Conservation (phyloP, 1,284 basidiomycete species). For the Boletus semigastroideus region DNA sequence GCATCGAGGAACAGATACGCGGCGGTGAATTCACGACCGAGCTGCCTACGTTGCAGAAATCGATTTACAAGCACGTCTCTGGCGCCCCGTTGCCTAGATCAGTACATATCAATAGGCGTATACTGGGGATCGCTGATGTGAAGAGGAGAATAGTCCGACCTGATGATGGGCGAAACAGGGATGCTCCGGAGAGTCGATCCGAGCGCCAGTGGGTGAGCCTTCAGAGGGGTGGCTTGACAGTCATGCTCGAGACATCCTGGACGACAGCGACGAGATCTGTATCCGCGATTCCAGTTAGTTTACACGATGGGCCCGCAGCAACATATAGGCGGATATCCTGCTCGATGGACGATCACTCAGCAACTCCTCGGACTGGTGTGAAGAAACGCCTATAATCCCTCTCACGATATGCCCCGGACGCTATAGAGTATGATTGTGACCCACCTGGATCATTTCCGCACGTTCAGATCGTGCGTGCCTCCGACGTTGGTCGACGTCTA, state of each 20-base stretch:
- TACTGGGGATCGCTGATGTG: neutral
- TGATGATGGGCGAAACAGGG: too few species aligned
- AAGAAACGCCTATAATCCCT: neutral
- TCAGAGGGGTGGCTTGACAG: neutral
- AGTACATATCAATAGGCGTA: neutral
- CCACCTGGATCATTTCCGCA: neutral
- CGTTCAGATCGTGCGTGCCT: neutral
- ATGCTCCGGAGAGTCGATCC: neutral
- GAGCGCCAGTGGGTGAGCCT: neutral
- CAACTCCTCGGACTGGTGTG: neutral
- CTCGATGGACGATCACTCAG: slow-evolving; percentile 1
- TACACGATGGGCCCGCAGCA: neutral
- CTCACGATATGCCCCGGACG: neutral
- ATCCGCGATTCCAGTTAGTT: neutral
- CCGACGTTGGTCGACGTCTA: slow-evolving; percentile 18
- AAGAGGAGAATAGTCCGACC: too few species aligned
- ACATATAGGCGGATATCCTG: slow-evolving; percentile 1
- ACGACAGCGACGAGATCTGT: slow-evolving; percentile 1
- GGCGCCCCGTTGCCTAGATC: neutral
- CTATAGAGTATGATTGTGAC: neutral
- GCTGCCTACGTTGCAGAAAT: neutral
- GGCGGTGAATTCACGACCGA: neutral
- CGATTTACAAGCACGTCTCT: neutral
- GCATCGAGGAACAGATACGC: neutral
- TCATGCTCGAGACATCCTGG: neutral